These are phyloP conservation scores for Eremochloa ophiuroides DNA, from an alignment of 176 grass and related monocot species.

Conservation along the genomic window DNA sequence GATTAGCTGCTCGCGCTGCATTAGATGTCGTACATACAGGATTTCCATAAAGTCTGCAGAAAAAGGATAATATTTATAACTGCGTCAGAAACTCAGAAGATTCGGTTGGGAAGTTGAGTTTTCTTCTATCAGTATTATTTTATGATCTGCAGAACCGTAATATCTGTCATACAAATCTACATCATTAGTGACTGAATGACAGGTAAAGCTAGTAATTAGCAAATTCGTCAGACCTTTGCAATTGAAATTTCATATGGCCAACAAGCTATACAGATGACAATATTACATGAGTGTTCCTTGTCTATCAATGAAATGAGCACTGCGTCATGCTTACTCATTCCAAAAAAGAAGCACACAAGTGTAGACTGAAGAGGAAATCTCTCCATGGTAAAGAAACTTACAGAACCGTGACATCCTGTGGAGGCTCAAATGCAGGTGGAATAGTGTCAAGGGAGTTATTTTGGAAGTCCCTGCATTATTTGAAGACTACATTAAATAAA, in stretches of 20 bases:
- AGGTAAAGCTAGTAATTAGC: background rate
- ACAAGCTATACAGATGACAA: background rate
- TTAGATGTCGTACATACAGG: conserved; percentile 57
- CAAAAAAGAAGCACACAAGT: background rate
- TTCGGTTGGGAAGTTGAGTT: background rate
- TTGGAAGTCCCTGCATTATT: conserved; percentile 76
- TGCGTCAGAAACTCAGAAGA: conserved; percentile 7
- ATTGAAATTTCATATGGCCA: conserved; percentile 2
- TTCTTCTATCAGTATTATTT: background rate
- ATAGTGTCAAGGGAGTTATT: conserved; percentile 73
- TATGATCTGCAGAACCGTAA: background rate
- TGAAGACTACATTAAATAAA: conserved; percentile 23
- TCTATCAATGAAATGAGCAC: background rate
- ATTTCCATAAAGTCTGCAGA: conserved; percentile 75
- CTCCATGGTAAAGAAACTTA: conserved; percentile 47
- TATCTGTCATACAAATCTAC: background rate
- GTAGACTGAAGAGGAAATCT: conserved; percentile 9
- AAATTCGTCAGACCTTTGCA: background rate
- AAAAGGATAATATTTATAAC: conserved; percentile 16
- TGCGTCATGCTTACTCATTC: background rate
- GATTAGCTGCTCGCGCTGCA: conserved; percentile 28
- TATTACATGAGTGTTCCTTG: background rate
- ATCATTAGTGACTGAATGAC: background rate
- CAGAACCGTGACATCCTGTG: conserved; percentile 55
- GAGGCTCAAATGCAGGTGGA: conserved; percentile 47